phyloP scores from a whole-genome alignment of 2,329 filamentous ascomycete genomes.

The Nothopassalora personata region DNA sequence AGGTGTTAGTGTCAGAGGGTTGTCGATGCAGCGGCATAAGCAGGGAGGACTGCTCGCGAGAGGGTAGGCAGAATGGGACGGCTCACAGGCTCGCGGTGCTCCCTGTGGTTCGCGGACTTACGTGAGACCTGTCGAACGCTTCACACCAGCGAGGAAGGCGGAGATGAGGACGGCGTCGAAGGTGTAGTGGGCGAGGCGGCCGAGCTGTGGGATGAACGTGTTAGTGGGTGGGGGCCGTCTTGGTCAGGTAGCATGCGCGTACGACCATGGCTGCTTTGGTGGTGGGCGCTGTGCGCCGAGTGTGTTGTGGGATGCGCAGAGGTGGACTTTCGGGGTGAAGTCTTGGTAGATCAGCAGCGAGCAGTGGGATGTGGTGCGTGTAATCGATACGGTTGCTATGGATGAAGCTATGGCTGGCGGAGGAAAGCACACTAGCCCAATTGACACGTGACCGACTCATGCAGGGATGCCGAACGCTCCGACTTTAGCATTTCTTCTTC shows the following conservation, averaged over 20 bases:
- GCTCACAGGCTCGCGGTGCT: not conserved
- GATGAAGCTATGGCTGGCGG: not conserved
- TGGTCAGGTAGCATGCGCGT: not conserved
- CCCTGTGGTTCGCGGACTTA: constrained; percentile 52
- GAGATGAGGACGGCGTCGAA: constrained; percentile 96
- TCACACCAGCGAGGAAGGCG: constrained; percentile 92
- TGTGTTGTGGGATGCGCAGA: not conserved
- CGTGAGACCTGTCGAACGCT: constrained; percentile 95
- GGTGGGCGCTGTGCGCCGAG: not conserved
- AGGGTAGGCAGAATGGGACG: not conserved
- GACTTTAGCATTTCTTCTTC: not conserved
- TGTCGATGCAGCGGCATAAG: too few relatives aligned
- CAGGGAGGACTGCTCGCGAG: too few relatives aligned
- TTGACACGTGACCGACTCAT: not conserved
- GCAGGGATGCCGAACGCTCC: not conserved
- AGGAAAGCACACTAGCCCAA: not conserved
- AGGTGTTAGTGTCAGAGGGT: constrained; percentile 41
- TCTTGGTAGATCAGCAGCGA: not conserved
- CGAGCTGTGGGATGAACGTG: constrained; percentile 69
- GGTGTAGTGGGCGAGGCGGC: constrained; percentile 87
- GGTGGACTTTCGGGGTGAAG: not conserved
- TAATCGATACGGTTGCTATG: not conserved
- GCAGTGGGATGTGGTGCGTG: not conserved
- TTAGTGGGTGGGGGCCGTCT: constrained; percentile 34
- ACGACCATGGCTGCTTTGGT: constrained; percentile 7